Percentiles rank a stretch among this genome's conserved stretches.
phyloP scores from a whole-genome alignment of 2,329 filamentous ascomycete species.

The Myriosclerotinia scirpicola region DNA sequence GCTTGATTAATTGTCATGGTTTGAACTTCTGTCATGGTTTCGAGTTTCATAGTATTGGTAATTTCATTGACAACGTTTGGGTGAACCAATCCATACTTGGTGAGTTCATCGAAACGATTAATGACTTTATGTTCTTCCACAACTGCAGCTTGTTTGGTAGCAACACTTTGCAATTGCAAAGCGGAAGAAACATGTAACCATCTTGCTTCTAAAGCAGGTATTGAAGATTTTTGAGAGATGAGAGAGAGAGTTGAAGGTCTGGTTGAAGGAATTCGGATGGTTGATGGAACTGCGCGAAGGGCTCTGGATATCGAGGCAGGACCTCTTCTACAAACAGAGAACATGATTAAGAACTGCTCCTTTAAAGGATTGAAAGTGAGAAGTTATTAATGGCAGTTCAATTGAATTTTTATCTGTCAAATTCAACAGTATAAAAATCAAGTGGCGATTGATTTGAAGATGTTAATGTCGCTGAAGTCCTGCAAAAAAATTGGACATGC shows the following conservation, averaged over 20 bases:
- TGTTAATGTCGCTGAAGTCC: conserved; percentile 11
- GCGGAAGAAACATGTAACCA: conserved; percentile 36
- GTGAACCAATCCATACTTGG: conserved; percentile 38
- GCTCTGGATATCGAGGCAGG: conserved; percentile 39
- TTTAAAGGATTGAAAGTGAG: conserved; percentile 26
- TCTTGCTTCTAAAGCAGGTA: conserved; percentile 31
- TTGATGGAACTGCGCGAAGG: conserved; percentile 32
- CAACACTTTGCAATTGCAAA: conserved; percentile 28
- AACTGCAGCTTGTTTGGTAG: conserved; percentile 14
- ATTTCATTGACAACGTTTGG: conserved; percentile 50
- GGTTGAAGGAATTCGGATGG: conserved; percentile 33
- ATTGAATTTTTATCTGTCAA: background rate
- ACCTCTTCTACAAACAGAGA: conserved; percentile 40
- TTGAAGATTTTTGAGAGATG: conserved; percentile 26
- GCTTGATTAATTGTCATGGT: conserved; percentile 87
- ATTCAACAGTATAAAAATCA: conserved; percentile 25
- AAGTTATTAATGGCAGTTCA: conserved; percentile 7
- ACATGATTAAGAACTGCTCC: conserved; percentile 32
- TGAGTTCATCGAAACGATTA: conserved; percentile 40
- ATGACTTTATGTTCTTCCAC: conserved; percentile 23
- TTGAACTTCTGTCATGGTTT: conserved; percentile 48
- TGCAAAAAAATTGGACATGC: background rate
- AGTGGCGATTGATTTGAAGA: conserved; percentile 22
- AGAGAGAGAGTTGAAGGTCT: conserved; percentile 35
- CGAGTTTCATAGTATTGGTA: conserved; percentile 70